Evolutionary conservation across 1,139 yeast species (phyloP).

Genomic region (Scheffersomyces illinoinensis): DNA sequence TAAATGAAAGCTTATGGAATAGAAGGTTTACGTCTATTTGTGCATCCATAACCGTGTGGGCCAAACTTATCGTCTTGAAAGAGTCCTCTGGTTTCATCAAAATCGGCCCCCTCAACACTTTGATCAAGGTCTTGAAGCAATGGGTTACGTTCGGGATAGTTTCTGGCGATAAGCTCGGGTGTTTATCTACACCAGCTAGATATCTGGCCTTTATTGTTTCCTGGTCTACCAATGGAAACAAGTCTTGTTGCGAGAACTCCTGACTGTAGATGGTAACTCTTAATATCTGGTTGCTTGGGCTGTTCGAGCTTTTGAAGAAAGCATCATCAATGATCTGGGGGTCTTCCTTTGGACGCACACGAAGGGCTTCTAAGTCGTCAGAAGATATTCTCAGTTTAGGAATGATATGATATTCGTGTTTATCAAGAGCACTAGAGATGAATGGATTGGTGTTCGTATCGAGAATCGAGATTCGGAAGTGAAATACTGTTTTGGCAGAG

Average conservation of each 20-base stretch:
- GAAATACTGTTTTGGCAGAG: conserved; percentile 20
- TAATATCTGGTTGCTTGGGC: conserved; percentile 28
- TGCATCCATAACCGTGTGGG: conserved; percentile 50
- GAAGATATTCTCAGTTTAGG: conserved; percentile 24
- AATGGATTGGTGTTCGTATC: conserved; percentile 29
- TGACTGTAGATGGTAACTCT: conserved; percentile 32
- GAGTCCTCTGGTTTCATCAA: conserved; percentile 41
- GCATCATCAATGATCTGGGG: conserved; percentile 33
- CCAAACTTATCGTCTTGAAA: conserved; percentile 51
- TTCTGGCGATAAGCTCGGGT: conserved; percentile 28
- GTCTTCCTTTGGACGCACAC: conserved; percentile 4
- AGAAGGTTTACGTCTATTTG: conserved; percentile 58
- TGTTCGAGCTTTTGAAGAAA: conserved; percentile 29
- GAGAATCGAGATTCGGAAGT: conserved; percentile 33
- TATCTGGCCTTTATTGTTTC: conserved; percentile 31
- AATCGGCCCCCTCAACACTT: conserved; percentile 65
- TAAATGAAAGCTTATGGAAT: conserved; percentile 46
- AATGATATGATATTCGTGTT: conserved; percentile 40
- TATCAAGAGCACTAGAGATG: conserved; percentile 18
- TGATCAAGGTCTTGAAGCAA: conserved; percentile 57
- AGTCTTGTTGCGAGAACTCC: conserved; percentile 32
- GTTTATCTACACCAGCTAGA: conserved; percentile 27
- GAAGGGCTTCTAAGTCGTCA: conserved; percentile 25
- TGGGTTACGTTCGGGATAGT: conserved; percentile 51
- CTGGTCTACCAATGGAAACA: conserved; percentile 26